Conservation (phyloP, 2,329 filamentous ascomycete species). For the Aureobasidium sp. region DNA sequence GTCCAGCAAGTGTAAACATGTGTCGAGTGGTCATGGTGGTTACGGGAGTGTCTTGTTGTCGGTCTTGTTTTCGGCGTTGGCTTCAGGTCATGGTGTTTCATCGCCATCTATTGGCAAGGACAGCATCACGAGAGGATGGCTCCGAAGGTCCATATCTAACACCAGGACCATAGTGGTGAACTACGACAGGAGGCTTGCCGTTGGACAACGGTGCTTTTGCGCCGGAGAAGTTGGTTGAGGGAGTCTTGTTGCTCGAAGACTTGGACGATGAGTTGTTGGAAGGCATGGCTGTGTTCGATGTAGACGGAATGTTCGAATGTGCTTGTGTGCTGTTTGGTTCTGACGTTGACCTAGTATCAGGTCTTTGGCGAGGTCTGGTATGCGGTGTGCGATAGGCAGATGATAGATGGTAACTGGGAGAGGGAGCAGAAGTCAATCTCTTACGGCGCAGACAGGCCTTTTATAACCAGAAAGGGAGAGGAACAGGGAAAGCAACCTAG, state of each 20-base stretch:
- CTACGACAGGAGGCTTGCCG: not conserved
- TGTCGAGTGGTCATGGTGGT: too few species aligned
- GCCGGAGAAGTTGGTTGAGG: not conserved
- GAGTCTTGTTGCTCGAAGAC: not conserved
- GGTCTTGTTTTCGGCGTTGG: not conserved
- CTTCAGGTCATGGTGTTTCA: not conserved
- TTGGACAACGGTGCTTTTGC: not conserved
- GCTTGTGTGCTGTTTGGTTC: not conserved
- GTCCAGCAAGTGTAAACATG: not conserved
- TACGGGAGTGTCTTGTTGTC: not conserved
- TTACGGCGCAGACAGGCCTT: not conserved
- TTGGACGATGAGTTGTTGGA: not conserved
- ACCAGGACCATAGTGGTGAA: not conserved
- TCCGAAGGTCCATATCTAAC: not conserved
- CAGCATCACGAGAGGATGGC: not conserved
- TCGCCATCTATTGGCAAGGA: not conserved
- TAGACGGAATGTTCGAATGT: not conserved
- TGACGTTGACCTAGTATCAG: not conserved
- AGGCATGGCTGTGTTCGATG: not conserved
- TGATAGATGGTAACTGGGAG: not conserved
- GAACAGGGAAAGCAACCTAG: not conserved
- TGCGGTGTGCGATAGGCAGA: not conserved
- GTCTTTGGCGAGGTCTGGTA: not conserved
- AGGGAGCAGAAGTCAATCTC: not conserved
- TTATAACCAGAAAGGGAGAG: not conserved